Evolutionary conservation across 225 moss, liverwort and hornwort genomes (phyloP).

Genomic region (Straminergon stramineum): DNA sequence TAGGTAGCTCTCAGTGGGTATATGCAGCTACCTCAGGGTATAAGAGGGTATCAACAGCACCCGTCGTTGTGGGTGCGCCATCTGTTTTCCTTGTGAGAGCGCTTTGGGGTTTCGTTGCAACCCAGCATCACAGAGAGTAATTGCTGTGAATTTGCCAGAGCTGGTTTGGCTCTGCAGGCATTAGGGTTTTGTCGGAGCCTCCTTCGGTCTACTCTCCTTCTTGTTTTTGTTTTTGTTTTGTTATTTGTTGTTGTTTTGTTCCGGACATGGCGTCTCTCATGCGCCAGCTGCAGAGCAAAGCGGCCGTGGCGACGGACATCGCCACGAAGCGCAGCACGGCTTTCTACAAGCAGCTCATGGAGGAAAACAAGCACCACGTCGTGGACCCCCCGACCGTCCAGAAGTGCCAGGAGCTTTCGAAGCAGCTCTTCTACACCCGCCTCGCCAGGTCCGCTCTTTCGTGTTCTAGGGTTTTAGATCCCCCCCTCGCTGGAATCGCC

Average conservation of each 20-base stretch:
- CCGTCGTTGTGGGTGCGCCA: background rate
- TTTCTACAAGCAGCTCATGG: constrained; percentile 53
- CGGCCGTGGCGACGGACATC: constrained; percentile 48
- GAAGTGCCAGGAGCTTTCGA: constrained; percentile 69
- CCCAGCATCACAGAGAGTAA: background rate
- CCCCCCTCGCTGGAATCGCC: background rate
- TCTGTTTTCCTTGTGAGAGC: background rate
- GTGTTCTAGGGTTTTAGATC: background rate
- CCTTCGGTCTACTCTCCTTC: background rate
- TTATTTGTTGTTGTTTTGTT: background rate
- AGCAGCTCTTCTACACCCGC: constrained; percentile 66
- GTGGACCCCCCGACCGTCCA: constrained; percentile 37
- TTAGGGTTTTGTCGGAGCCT: constrained; percentile 19
- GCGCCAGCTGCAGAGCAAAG: constrained; percentile 60
- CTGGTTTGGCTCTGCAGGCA: background rate
- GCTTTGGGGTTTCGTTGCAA: background rate
- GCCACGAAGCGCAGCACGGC: constrained; percentile 47
- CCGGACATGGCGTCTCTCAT: constrained; percentile 48
- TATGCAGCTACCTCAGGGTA: background rate
- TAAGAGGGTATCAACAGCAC: background rate
- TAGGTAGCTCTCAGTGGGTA: background rate
- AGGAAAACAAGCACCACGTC: constrained; percentile 55
- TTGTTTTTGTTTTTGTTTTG: no score
- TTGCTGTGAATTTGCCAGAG: constrained; percentile 1
- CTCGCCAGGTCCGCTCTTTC: constrained; percentile 33